phyloP scores from a whole-genome alignment of 2,329 filamentous ascomycete species.

The Stachybotrys chartarum region DNA sequence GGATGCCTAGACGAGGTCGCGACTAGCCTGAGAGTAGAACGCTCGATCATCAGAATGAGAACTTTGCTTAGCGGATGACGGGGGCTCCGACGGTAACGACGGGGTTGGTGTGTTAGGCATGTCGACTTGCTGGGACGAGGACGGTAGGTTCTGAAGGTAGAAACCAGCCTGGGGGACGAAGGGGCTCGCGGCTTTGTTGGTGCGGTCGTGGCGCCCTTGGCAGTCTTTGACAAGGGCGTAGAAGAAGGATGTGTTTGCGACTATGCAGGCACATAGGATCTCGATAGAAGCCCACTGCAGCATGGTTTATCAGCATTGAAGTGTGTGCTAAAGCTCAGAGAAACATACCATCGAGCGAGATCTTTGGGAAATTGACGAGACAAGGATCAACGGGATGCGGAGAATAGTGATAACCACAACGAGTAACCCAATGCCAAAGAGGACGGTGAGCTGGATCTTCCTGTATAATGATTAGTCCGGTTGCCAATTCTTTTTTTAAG shows the following conservation, averaged over 20 bases:
- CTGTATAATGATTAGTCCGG: slow-evolving; percentile 1
- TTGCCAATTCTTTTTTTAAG: not conserved
- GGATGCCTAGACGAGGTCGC: too few relatives aligned
- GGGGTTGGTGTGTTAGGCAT: too few relatives aligned
- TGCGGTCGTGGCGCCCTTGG: slow-evolving; percentile 14
- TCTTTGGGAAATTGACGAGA: slow-evolving; percentile 17
- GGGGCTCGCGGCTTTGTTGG: not conserved
- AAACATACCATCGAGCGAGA: slow-evolving; percentile 18
- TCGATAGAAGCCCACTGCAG: slow-evolving; percentile 22
- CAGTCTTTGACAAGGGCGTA: slow-evolving; percentile 19
- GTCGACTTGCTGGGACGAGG: not conserved
- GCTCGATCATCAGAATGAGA: too few relatives aligned
- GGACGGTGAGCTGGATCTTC: slow-evolving; percentile 12
- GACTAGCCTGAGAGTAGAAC: too few relatives aligned
- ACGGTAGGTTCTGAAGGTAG: slow-evolving; percentile 6
- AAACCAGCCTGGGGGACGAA: slow-evolving; percentile 2
- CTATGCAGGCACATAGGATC: slow-evolving; percentile 23
- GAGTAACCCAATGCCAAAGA: slow-evolving; percentile 18
- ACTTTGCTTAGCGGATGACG: not conserved
- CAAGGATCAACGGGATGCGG: slow-evolving; percentile 20
- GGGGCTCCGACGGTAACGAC: not conserved
- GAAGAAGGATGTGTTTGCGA: slow-evolving; percentile 21
- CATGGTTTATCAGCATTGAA: not conserved
- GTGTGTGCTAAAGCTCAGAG: not conserved
- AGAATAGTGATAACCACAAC: slow-evolving; percentile 20